These are phyloP conservation scores for Candida buenavistaensis DNA, from an alignment of 1,139 yeast species.

Conservation along the genomic window DNA sequence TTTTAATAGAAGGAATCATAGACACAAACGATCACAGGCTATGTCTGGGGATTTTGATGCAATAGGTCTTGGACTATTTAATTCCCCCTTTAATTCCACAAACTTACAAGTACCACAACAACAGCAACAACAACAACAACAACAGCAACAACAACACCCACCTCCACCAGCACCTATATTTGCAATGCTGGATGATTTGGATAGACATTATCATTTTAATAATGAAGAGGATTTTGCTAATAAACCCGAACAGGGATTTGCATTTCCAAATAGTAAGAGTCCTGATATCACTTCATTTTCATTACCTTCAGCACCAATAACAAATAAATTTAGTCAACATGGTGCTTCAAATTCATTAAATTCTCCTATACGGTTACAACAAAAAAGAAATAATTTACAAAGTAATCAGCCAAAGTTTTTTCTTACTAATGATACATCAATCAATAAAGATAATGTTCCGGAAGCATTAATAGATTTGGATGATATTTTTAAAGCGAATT, in stretches of 20 bases:
- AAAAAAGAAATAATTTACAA: too few species aligned
- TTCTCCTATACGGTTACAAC: conserved; percentile 36
- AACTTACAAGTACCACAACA: too few species aligned
- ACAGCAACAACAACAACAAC: too few species aligned
- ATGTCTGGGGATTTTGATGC: conserved; percentile 72
- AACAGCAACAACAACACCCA: conserved; percentile 6
- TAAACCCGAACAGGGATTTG: conserved; percentile 23
- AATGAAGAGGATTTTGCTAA: conserved; percentile 38
- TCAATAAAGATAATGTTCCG: conserved; percentile 45
- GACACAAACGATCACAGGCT: conserved; percentile 71
- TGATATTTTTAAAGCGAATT: conserved; percentile 49
- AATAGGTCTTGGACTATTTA: conserved; percentile 32
- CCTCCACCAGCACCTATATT: conserved; percentile 5
- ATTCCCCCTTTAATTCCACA: conserved; percentile 21
- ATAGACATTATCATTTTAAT: conserved; percentile 30
- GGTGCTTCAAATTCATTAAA: conserved; percentile 19
- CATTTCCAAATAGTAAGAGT: conserved; percentile 29
- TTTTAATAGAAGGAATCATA: conserved; percentile 47
- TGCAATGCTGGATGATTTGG: conserved; percentile 17
- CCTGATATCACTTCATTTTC: conserved; percentile 4
- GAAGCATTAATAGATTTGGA: conserved; percentile 66
- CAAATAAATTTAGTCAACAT: conserved; percentile 5
- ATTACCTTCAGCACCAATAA: conserved; percentile 8
- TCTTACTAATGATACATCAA: conserved; percentile 33
- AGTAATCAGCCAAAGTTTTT: conserved; percentile 25